phyloP scores from a whole-genome alignment of 768 basidiomycete species.

The Mrakia gelida region DNA sequence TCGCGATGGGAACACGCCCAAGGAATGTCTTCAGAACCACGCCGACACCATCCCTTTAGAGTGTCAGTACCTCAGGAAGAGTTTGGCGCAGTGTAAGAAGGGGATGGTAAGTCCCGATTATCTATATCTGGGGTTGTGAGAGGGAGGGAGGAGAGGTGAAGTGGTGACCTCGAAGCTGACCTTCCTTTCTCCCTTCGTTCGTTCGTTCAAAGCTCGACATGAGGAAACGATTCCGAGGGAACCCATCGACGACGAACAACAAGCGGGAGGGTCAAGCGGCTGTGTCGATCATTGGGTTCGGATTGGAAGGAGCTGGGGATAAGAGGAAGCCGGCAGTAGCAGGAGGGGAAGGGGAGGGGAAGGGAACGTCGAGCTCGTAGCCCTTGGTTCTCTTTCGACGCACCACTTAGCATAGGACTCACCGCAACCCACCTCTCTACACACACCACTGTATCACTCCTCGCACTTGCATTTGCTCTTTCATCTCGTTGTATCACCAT shows the following conservation, averaged over 20 bases:
- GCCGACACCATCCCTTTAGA: slow-evolving; percentile 70
- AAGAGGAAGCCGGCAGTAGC: not conserved
- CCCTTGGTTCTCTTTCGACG: not conserved
- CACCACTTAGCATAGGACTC: not conserved
- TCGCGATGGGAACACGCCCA: slow-evolving; percentile 67
- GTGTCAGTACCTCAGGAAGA: slow-evolving; percentile 71
- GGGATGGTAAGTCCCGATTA: slow-evolving; percentile 62
- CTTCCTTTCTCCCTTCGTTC: not conserved
- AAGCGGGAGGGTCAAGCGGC: slow-evolving; percentile 18
- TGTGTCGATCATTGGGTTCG: slow-evolving; percentile 27
- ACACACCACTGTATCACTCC: not conserved
- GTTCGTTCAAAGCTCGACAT: slow-evolving; percentile 61
- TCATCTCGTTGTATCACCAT: not conserved
- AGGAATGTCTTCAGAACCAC: slow-evolving; percentile 72
- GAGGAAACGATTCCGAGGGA: slow-evolving; percentile 76
- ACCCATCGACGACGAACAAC: slow-evolving; percentile 41
- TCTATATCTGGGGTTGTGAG: not conserved
- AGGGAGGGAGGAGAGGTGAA: not conserved
- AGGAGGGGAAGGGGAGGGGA: no score
- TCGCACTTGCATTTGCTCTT: not conserved
- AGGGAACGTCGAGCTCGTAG: no score
- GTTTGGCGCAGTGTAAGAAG: slow-evolving; percentile 84
- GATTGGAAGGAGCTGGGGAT: not conserved
- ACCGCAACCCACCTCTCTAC: not conserved
- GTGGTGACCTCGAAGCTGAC: not conserved